These are phyloP conservation scores for Volvox reticuliferus DNA, from an alignment of 139 green algal species.

Conservation along the genomic window DNA sequence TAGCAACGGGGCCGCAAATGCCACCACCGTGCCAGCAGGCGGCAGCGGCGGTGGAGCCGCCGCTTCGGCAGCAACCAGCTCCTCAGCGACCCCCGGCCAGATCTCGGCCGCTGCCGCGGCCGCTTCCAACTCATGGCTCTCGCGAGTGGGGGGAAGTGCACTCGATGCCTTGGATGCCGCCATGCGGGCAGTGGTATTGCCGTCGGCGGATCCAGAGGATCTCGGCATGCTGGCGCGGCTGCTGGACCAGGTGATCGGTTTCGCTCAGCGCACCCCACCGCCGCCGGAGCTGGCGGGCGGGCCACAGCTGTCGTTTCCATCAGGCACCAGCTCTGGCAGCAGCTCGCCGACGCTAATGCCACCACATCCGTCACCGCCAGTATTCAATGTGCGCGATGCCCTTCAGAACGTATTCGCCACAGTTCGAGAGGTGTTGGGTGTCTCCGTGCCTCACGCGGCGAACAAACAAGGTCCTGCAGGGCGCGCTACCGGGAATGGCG, in stretches of 20 bases:
- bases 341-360: neutral
- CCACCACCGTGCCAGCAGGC: no score
- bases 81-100: no score
- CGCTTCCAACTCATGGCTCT: neutral
- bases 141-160: slow-evolving; percentile 31
- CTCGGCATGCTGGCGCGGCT: slow-evolving; percentile 36
- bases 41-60: neutral
- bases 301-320: neutral
- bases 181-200: slow-evolving; percentile 47
- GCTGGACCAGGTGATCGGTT: slow-evolving; percentile 49
- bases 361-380: neutral
- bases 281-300: slow-evolving; percentile 1
- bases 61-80: neutral
- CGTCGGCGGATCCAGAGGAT: slow-evolving; percentile 43
- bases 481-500: neutral
- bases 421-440: neutral
- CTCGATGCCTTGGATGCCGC: slow-evolving; percentile 52
- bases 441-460: neutral
- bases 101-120: no score
- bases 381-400: slow-evolving; percentile 37
- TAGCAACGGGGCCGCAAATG: neutral
- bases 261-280: slow-evolving; percentile 34
- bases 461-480: neutral
- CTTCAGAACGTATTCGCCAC: neutral
- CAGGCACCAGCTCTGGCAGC: neutral